A percentile compares a stretch with the other conserved stretches of the same genome.
phyloP scores from a whole-genome alignment of 2,329 filamentous ascomycete genomes.

The Pleurostoma richardsiae region DNA sequence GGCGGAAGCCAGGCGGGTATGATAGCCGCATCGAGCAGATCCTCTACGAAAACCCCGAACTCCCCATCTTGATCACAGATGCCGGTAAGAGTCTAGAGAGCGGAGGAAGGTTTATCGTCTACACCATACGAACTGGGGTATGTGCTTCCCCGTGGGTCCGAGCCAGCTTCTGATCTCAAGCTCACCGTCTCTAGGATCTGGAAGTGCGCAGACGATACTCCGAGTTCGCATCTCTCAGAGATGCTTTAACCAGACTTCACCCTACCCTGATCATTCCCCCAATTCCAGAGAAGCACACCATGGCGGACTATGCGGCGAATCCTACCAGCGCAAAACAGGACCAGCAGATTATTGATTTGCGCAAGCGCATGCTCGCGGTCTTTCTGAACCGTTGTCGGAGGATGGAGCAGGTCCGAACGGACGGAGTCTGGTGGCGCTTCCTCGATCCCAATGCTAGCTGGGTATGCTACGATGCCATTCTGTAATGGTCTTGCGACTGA shows the following conservation, averaged over 20 bases:
- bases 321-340: conserved; percentile 98
- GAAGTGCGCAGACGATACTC: conserved; percentile 95
- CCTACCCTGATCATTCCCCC: conserved; percentile 94
- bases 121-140: conserved; percentile 94
- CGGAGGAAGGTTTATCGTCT: conserved; percentile 90
- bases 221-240: conserved; percentile 87
- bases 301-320: conserved; percentile 97
- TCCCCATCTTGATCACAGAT: conserved; percentile 87
- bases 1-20: conserved; percentile 78
- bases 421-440: conserved; percentile 97
- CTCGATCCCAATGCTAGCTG: conserved; percentile 97
- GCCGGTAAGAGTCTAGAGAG: conserved; percentile 94
- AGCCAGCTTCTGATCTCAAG: too few relatives aligned
- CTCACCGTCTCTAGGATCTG: conserved; percentile 60
- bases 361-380: conserved; percentile 94
- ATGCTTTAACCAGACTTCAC: conserved; percentile 85
- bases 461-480: conserved; percentile 48
- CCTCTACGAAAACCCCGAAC: conserved; percentile 87
- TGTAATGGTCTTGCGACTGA: conserved; percentile 16
- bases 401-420: conserved; percentile 87
- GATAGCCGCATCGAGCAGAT: conserved; percentile 96
- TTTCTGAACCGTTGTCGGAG: conserved; percentile 90
- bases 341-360: conserved; percentile 89
- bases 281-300: conserved; percentile 97
- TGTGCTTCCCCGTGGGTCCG: conserved; percentile 13